Evolutionary conservation across 306 rosid genomes (phyloP), one percentile per base, ranked within the genome.

Genomic region (Pterocarpus macrocarpus): DNA sequence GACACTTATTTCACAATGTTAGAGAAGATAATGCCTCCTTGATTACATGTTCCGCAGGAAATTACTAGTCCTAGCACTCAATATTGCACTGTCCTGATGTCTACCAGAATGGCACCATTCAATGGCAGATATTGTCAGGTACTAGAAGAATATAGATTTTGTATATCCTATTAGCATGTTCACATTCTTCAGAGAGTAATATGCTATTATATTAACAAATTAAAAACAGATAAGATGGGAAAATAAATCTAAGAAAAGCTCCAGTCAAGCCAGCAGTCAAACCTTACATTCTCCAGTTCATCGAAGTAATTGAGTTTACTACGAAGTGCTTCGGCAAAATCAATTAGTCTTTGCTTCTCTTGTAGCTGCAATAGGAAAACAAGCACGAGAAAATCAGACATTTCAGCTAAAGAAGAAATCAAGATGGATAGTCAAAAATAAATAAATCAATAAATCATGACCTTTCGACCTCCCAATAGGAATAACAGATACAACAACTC

Each of bases 211-310:
- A 11, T 73, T 8, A 28, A 47, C 35, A 50, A 62, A n/a, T 44
- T 5, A 39, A 84, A 67, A 57, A 64, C 64, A 38, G 56, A 30
- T 8, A 68, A 38, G 62, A 57, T 13, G 47, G 67, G n/a, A 64
- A 50, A 64, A 12, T 44, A 78, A 83, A 82, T 75, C 7, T 57
- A 73, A 55, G 75, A 35, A 76, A 85, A 85, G 81, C 82, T 83
- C 88, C 86, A 87, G 90, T 86, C 86, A 89, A 92, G 89, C 90
- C 87, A 88, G 93, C 92, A 88, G 86, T 86, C 97, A 86, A 95
- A 93, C 97, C 98, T 93, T 95, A 95, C 99, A 93, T 95, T 95
- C 97, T 95, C 99, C 93, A 95, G 92, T 90, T 95, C 99, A 86
- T 91, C 98, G 70, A 93, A 95, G 91, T 91, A 95, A 85, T 95